These are phyloP conservation scores for Aspergillus quadrilineatus DNA, from an alignment of 2,329 filamentous ascomycete genomes.

Conservation along the genomic window DNA sequence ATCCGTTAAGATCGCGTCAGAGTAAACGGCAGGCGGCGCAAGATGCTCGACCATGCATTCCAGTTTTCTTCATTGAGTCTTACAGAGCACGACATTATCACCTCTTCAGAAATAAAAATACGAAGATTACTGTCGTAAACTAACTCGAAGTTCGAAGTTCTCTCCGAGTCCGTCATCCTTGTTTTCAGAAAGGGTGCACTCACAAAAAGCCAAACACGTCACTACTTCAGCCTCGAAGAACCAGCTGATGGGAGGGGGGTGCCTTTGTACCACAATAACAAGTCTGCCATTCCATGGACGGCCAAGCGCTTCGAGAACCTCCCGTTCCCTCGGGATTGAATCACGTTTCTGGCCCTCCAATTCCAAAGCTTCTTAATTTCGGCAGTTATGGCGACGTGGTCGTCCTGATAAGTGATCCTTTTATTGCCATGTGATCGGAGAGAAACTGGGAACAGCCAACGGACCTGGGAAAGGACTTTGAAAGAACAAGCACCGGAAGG, in stretches of 20 bases:
- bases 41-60: not conserved
- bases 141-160: not conserved
- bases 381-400: not conserved
- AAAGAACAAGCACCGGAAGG: not conserved
- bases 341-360: not conserved
- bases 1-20: not conserved
- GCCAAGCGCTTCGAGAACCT: not conserved
- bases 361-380: not conserved
- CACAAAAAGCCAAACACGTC: slow-evolving; percentile 3
- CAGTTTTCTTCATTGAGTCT: not conserved
- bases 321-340: slow-evolving; percentile 2
- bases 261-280: slow-evolving; percentile 11
- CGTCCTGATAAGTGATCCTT: not conserved
- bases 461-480: not conserved
- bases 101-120: not conserved
- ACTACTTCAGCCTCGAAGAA: slow-evolving; percentile 10
- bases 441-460: not conserved
- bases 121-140: not conserved
- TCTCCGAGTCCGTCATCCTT: not conserved
- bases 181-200: not conserved
- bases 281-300: slow-evolving; percentile 2
- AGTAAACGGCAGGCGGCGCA: not conserved
- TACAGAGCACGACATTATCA: not conserved
- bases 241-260: slow-evolving; percentile 7
- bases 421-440: slow-evolving; percentile 10